These are phyloP conservation scores for Gymnopus androsaceus DNA, from an alignment of 1,284 basidiomycete species.

Conservation along the genomic window DNA sequence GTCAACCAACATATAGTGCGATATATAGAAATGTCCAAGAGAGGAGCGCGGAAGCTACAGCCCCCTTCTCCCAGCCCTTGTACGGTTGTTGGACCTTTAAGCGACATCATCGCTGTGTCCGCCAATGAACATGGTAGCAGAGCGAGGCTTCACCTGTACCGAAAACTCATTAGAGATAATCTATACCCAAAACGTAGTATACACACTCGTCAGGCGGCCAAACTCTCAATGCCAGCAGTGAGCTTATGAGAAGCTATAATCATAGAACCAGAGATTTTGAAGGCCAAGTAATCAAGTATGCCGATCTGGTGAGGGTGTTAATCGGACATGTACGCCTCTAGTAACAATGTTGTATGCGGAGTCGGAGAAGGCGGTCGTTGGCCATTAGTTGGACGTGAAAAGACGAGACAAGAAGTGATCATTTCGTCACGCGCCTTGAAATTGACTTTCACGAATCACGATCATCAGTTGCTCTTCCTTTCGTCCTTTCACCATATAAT, in stretches of 20 bases:
- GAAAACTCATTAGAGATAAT: constrained; percentile 2
- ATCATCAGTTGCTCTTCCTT: background rate
- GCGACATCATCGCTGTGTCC: constrained; percentile 74
- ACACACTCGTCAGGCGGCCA: constrained; percentile 65
- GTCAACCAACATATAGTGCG: constrained; percentile 62
- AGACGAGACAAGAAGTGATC: background rate
- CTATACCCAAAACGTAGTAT: constrained; percentile 25
- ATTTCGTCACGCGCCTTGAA: background rate
- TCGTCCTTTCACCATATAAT: too few relatives aligned
- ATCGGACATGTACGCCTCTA: too few relatives aligned
- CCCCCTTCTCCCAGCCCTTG: constrained; percentile 52
- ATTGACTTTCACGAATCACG: background rate
- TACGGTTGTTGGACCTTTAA: constrained; percentile 40
- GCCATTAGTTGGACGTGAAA: constrained; percentile 38
- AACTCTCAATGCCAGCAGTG: constrained; percentile 69
- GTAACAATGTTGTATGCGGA: constrained; percentile 64
- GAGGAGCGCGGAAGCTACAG: constrained; percentile 43
- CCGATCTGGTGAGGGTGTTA: constrained; percentile 28
- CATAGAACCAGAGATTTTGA: constrained; percentile 35
- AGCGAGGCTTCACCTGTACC: constrained; percentile 65
- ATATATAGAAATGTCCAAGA: constrained; percentile 53
- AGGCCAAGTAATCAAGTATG: constrained; percentile 10
- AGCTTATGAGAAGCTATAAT: constrained; percentile 74
- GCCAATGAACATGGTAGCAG: constrained; percentile 62
- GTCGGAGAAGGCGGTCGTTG: constrained; percentile 75